Evolutionary conservation across 148 eudicot genomes (phyloP), one percentile per base, ranked within the genome.

Genomic region (Mesembryanthemum crystallinum): DNA sequence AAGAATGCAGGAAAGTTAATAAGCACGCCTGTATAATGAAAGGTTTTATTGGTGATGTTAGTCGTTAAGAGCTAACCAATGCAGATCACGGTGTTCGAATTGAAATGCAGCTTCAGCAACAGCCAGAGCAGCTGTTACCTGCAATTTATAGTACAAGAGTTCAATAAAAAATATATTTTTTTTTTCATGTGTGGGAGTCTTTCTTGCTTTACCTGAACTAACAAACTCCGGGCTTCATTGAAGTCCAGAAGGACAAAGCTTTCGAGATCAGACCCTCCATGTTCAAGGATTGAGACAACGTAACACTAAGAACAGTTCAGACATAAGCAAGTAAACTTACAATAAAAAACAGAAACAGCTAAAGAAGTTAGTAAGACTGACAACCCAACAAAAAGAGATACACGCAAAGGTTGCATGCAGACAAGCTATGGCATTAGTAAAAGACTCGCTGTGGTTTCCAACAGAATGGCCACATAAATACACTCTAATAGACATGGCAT

Each of bases 41-140:
- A 66, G 69, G 43, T 28, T 45, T 7, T 37, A 11, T 67, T 79
- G 17, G 57, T 72, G 20, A 52, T 15, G 24, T 12, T 21, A 54
- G 14, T 63, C 21, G 57, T 30, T 57, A 58, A 52, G 24, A 74
- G 79, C 77, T 73, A 69, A 95, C 97, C 96, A 92, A 81, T 95
- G 98, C 82, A 95, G 79, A 84, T 95, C 98, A 45, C 99, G 88
- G 76, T 95, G 99, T 84, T 95, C 97, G 82, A 95, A 95, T 80
- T 92, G 94, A 84, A 83, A 95, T 27, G 94, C 97, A 76, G 88
- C 92, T 85, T 95, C 99, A 73, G 96, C 97, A 62, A 95, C 94
- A 64, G 97, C 97, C 86, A 95, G 81, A 71, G 89, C 96, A 78
- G 88, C 71, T 80, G 96, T 90, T 63, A 92, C 94, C 97, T 92